Evolutionary conservation across 2,329 filamentous ascomycete species (phyloP), one percentile per base, ranked within the genome.

Genomic region (Zalaria sp.): DNA sequence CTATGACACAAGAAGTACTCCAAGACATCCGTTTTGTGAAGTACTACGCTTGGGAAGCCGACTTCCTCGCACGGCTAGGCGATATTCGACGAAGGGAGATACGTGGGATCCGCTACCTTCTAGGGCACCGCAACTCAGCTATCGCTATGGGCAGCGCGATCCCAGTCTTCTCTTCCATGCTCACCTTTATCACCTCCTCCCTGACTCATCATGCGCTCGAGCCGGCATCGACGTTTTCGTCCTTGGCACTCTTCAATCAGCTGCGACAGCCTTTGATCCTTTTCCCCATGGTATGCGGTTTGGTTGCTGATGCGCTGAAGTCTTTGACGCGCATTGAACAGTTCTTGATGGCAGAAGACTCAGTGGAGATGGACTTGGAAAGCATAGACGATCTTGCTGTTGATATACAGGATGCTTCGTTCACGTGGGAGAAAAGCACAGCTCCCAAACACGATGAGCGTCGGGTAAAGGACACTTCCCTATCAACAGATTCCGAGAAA

Each of bases 21-120:
- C 81, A 86, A 53, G 83, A 83, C 0, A 85, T 93, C 28, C 75
- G 86, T 27, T 93, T 94, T 53, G 86, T 94, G 63, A 94, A 94
- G 59, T 93, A 77, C 58, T 93, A 93, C 57, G 86, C 84, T 5
- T 94, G 87, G 87, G 86, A 94, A 57, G 78, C 73, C 41, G 80
- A 82, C n/a, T 93, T 94, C 54, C 64, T 93, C 8, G 68, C 76
- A 35, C 76, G 85, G 10, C 70, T 93, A 9, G 73, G 76, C 39
- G 71, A 76, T 11, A 80, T 89, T 46, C 76, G 87, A 42, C 68
- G 68, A 42, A 71, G 71, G 46, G 87, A 94, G 59, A 84, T 93
- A 44, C 64, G 70, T 38, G 72, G 79, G 5, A 85, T 94, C 43
- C 86, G 93, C 58, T 62, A 83, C 6, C 65, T 94, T 28, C 65